A percentile compares a stretch with the other conserved stretches of the same genome.
These are phyloP conservation scores for Plantago elongata DNA, from an alignment of 257 asterid species.

Conservation along the genomic window DNA sequence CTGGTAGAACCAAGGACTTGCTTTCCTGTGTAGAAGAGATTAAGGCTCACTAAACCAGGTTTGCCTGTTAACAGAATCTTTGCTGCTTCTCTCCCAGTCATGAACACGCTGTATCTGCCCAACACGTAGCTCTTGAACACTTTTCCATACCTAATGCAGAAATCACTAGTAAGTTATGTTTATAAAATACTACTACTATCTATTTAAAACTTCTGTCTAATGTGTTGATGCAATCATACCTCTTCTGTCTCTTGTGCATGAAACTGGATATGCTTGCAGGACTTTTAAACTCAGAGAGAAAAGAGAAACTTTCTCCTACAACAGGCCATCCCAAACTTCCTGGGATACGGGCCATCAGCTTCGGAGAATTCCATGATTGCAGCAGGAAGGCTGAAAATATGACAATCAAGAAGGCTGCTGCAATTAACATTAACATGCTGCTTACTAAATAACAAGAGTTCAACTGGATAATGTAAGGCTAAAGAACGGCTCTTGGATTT, in stretches of 20 bases:
- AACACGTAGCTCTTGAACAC: conserved; percentile 72
- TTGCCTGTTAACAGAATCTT: conserved; percentile 75
- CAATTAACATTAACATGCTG: conserved; percentile 26
- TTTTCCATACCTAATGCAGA: conserved; percentile 62
- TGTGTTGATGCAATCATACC: conserved; percentile 25
- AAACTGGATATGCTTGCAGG: conserved; percentile 69
- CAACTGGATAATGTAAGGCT: not conserved
- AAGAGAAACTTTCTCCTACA: conserved; percentile 68
- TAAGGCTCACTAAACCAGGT: conserved; percentile 78
- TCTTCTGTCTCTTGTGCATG: conserved; percentile 67
- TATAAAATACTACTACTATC: not conserved
- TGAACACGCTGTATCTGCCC: conserved; percentile 69
- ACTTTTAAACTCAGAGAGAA: conserved; percentile 59
- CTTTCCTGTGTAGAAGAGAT: conserved; percentile 76
- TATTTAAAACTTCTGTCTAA: not conserved
- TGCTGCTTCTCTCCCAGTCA: conserved; percentile 80
- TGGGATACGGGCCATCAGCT: conserved; percentile 58
- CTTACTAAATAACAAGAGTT: not conserved
- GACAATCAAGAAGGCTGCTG: conserved; percentile 30
- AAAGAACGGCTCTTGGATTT: not conserved
- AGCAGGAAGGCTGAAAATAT: conserved; percentile 30
- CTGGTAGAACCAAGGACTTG: conserved; percentile 84
- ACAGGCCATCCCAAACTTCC: conserved; percentile 89
- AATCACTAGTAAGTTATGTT: not conserved
- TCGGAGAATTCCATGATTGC: conserved; percentile 43